These are phyloP conservation scores for Clavispora phyllophila DNA, from an alignment of 805 yeast genomes.

Conservation along the genomic window DNA sequence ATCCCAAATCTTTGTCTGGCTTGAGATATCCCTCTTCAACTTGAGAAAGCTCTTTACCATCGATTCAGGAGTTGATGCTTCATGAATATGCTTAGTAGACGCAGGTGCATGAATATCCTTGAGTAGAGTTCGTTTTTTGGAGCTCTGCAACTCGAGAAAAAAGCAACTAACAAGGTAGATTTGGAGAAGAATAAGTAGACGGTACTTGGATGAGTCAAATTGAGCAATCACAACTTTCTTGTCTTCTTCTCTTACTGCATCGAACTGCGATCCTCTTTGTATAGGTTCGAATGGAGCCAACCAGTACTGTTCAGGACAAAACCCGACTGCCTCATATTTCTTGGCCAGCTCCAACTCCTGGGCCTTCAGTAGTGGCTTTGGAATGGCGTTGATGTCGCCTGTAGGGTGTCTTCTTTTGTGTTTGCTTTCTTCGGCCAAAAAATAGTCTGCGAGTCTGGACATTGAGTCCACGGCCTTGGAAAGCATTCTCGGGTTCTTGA, in stretches of 20 bases:
- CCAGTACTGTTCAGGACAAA: constrained; percentile 36
- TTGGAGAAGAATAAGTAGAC: constrained; percentile 26
- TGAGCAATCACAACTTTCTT: constrained; percentile 18
- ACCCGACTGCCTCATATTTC: constrained; percentile 18
- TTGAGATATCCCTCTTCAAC: constrained; percentile 25
- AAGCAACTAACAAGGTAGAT: constrained; percentile 27
- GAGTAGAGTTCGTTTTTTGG: constrained; percentile 20
- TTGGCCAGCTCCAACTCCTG: constrained; percentile 13
- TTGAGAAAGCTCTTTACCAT: constrained; percentile 17
- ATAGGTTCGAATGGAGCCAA: constrained; percentile 24
- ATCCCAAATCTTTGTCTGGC: constrained; percentile 20
- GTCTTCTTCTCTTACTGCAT: constrained; percentile 19
- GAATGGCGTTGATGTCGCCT: constrained; percentile 15
- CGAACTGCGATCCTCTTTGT: constrained; percentile 13
- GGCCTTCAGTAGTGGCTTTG: constrained; percentile 11
- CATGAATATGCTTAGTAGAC: constrained; percentile 32
- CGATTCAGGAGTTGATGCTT: constrained; percentile 25
- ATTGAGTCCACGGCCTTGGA: constrained; percentile 20
- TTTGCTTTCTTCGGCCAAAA: constrained; percentile 27
- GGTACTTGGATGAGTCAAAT: constrained; percentile 22
- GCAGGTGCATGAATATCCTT: constrained; percentile 20
- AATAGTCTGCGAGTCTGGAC: constrained; percentile 22
- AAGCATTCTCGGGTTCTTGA: constrained; percentile 21
- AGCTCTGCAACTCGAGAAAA: constrained; percentile 23
- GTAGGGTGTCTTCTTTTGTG: constrained; percentile 13